Evolutionary conservation across 768 basidiomycete species (phyloP).

Genomic region (Suillus placidus): DNA sequence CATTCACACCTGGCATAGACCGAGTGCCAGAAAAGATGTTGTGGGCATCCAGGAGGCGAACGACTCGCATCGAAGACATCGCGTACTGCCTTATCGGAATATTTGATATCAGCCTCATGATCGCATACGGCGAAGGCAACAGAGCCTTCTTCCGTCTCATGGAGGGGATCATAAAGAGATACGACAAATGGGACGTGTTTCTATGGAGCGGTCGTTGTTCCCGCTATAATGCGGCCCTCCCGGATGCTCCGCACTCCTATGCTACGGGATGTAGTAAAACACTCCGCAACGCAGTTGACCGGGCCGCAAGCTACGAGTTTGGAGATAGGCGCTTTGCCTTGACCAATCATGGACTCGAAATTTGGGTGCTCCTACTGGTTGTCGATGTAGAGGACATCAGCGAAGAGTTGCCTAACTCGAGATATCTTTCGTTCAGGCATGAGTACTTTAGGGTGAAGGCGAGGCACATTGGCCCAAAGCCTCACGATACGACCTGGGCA

Average conservation of each 20-base stretch:
- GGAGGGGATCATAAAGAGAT: slow-evolving; percentile 14
- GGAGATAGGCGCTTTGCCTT: slow-evolving; percentile 15
- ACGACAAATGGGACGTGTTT: slow-evolving; percentile 15
- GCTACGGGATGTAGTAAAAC: background rate
- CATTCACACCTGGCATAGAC: slow-evolving; percentile 11
- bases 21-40: slow-evolving; percentile 13
- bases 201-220: slow-evolving; percentile 14
- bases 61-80: slow-evolving; percentile 21
- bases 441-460: background rate
- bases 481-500: background rate
- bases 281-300: background rate
- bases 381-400: background rate
- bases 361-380: slow-evolving; percentile 1
- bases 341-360: slow-evolving; percentile 17
- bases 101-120: slow-evolving; percentile 17
- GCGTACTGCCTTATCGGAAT: slow-evolving; percentile 24
- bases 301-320: background rate
- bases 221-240: slow-evolving; percentile 11
- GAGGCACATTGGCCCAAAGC: background rate
- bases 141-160: slow-evolving; percentile 22
- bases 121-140: slow-evolving; percentile 22
- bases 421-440: background rate
- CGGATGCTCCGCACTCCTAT: slow-evolving; percentile 8
- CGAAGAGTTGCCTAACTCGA: background rate
- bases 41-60: slow-evolving; percentile 23